Base-by-base conservation (phyloP, 306 rosid species). In the Ormosia emarginata region DNA sequence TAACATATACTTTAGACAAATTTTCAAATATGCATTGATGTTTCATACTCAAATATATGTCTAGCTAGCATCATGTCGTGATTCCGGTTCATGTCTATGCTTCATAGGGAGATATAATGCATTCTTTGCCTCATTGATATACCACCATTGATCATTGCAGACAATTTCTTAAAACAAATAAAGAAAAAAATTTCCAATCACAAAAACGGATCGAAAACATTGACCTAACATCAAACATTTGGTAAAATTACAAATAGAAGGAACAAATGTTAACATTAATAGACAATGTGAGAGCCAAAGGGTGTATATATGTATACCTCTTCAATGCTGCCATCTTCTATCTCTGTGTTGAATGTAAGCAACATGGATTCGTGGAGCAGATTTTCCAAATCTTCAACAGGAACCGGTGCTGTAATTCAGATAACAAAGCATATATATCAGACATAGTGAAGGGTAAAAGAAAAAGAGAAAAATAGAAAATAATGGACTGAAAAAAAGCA, bases 241-340 rank as follows among this genome's bases (percentile, higher is more conserved):
- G 8, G 30, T 18, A 40, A 69, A 53, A n/a, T 33, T 58, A 70
- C 33, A 75, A 67, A 46, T 47, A 33, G 61, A 74, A 64, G 29
- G 12, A 77, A 67, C 55, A 44, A 9, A 44, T 43, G 17, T 36
- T 46, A 36, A 17, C 12, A 15, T 67, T 12, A 18, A 43, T 24
- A 18, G 6, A 14, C 34, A 41, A 55, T 55, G 4, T n/a, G 4
- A 50, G 39, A 78, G n/a, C 0, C 4, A 12, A 59, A 53, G 2
- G 32, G n/a, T 71, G n/a, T 18, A 0, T 2, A 3, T 11, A 4
- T 10, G 5, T 43, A 1, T 82, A 88, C 97, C 94, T 91, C 90
- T 73, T 93, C 97, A 37, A 93, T 87, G 87, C 97, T 93, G 36
- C 94, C 97, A 85, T 93, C 97, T 83, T 93, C 97, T 12, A 93